A percentile compares a stretch with the other conserved stretches of the same genome.
Conservation (phyloP, 108 stramenopile genomes). For the Nitzschia putrida region DNA sequence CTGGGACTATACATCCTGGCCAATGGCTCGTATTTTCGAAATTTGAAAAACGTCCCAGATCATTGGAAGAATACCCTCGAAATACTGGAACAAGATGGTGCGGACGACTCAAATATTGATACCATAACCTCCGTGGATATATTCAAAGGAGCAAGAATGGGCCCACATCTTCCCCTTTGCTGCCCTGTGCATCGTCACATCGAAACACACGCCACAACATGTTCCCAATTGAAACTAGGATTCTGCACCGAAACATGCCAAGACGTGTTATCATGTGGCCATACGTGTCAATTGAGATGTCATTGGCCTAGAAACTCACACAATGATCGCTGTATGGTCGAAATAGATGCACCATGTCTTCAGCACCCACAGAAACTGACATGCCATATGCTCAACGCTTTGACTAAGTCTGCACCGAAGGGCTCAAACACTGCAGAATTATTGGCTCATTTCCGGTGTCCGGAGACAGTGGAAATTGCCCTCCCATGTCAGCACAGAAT, state of each 20-base stretch:
- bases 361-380: slow-evolving; percentile 2
- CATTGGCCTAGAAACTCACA: slow-evolving; percentile 39
- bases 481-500: background rate
- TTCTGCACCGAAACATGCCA: slow-evolving; percentile 14
- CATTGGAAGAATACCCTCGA: slow-evolving; percentile 42
- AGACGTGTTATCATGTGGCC: slow-evolving; percentile 24
- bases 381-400: background rate
- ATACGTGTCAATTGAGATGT: slow-evolving; percentile 28
- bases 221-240: slow-evolving; percentile 29
- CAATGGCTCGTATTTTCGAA: slow-evolving; percentile 39
- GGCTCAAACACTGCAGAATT: background rate
- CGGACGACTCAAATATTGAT: background rate
- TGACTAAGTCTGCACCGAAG: background rate
- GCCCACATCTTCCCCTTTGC: slow-evolving; percentile 29
- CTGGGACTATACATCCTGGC: slow-evolving; percentile 43
- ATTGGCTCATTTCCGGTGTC: background rate
- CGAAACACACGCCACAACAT: slow-evolving; percentile 8
- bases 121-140: background rate
- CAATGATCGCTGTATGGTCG: slow-evolving; percentile 22
- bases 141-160: slow-evolving; percentile 7
- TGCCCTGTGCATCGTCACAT: slow-evolving; percentile 39
- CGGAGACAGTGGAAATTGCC: background rate
- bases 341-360: background rate
- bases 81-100: slow-evolving; percentile 22
- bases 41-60: slow-evolving; percentile 8